A percentile compares a stretch with the other conserved stretches of the same genome.
Evolutionary conservation across 371 early-diverging fungal genomes (phyloP).

Genomic region (Choanephora cucurbitarum): DNA sequence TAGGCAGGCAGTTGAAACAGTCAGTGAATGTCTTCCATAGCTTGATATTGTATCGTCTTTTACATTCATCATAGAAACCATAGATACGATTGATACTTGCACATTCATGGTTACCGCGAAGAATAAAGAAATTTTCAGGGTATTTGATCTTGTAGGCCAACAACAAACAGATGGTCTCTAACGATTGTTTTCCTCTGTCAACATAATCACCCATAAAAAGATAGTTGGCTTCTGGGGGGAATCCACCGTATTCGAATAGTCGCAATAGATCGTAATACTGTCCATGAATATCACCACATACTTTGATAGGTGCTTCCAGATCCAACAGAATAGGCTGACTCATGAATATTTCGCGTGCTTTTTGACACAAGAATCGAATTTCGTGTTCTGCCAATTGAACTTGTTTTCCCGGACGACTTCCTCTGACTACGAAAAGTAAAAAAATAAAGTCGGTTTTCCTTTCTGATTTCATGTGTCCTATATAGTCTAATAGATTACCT

Average conservation of each 20-base stretch:
- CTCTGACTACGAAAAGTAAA: no score
- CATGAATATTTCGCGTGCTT: conserved; percentile 88
- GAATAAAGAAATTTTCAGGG: conserved; percentile 95
- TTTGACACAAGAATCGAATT: conserved; percentile 82
- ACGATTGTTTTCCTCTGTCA: conserved; percentile 90
- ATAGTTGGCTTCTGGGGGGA: conserved; percentile 87
- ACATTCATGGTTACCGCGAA: conserved; percentile 95
- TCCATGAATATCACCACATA: conserved; percentile 83
- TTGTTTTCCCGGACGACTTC: conserved; percentile 87
- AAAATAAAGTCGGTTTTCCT: no score
- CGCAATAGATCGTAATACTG: conserved; percentile 94
- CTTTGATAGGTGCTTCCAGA: conserved; percentile 93
- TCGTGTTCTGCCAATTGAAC: conserved; percentile 81
- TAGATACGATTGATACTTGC: conserved; percentile 94
- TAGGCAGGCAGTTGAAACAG: conserved; percentile 97
- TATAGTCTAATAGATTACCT: no score
- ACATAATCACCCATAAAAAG: conserved; percentile 97
- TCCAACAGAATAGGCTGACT: conserved; percentile 93
- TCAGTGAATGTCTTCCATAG: conserved; percentile 98
- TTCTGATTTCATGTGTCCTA: no score
- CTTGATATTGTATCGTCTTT: conserved; percentile 91
- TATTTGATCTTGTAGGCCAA: conserved; percentile 93
- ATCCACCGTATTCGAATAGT: conserved; percentile 92
- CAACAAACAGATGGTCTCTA: conserved; percentile 73
- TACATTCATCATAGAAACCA: conserved; percentile 99